Evolutionary conservation across 257 asterid species (phyloP).

Genomic region (Solanum corneliomulleri): DNA sequence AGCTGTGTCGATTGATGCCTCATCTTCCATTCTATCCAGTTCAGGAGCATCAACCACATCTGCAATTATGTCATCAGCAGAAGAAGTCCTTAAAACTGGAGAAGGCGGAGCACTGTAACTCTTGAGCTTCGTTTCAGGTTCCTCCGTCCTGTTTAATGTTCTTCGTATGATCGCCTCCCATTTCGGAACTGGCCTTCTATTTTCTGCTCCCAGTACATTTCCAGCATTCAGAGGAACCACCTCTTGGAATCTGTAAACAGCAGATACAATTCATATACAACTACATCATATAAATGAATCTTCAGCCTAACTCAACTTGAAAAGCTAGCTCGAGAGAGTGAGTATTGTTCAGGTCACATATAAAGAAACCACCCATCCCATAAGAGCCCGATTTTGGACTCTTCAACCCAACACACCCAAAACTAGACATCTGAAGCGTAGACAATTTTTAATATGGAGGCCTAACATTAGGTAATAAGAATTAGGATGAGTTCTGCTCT

Average conservation of each 20-base stretch:
- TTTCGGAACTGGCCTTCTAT: constrained; percentile 54
- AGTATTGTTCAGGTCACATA: not conserved
- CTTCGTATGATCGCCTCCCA: constrained; percentile 79
- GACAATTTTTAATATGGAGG: not conserved
- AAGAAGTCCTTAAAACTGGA: constrained; percentile 66
- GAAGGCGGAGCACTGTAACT: constrained; percentile 92
- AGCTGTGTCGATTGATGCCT: constrained; percentile 8
- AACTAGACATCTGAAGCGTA: not conserved
- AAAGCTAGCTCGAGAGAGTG: not conserved
- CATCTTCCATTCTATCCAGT: constrained; percentile 18
- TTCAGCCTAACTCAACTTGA: not conserved
- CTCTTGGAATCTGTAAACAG: constrained; percentile 66
- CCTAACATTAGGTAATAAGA: not conserved
- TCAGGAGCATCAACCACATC: constrained; percentile 35
- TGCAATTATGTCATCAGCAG: constrained; percentile 61
- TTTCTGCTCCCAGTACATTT: constrained; percentile 87
- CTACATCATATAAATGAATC: not conserved
- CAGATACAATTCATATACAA: not conserved
- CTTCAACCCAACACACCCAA: not conserved
- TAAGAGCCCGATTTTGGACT: not conserved
- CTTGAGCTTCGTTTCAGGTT: constrained; percentile 39
- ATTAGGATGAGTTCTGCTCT: not conserved
- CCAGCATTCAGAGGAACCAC: constrained; percentile 93
- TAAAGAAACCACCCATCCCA: fast-evolving
- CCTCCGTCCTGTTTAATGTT: constrained; percentile 46